Conservation (phyloP, 2,329 filamentous ascomycete genomes). For the Fusarium albidum region DNA sequence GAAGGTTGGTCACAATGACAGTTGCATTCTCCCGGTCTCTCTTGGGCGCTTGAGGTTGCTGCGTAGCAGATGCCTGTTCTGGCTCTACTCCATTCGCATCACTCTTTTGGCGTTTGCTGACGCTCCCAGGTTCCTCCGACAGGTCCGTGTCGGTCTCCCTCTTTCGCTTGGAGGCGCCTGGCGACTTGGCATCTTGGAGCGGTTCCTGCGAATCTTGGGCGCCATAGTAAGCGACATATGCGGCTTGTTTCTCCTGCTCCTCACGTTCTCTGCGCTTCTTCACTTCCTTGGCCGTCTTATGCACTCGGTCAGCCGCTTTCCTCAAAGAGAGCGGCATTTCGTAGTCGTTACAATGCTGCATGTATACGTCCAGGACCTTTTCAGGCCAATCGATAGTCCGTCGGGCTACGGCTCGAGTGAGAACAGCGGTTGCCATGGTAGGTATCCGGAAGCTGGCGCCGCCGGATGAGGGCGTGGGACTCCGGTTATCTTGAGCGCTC, state of each 20-base stretch:
- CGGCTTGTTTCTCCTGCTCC: slow-evolving; percentile 65
- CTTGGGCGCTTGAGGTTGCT: slow-evolving; percentile 57
- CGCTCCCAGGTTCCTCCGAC: slow-evolving; percentile 51
- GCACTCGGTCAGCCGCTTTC: slow-evolving; percentile 75
- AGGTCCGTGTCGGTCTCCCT: slow-evolving; percentile 65
- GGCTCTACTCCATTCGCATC: slow-evolving; percentile 45
- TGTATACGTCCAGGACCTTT: slow-evolving; percentile 75
- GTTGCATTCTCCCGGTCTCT: slow-evolving; percentile 92
- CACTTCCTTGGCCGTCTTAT: slow-evolving; percentile 72
- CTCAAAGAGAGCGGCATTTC: slow-evolving; percentile 81
- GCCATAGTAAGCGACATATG: slow-evolving; percentile 53
- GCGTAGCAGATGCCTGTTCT: slow-evolving; percentile 13
- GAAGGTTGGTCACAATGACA: slow-evolving; percentile 81
- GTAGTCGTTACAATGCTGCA: slow-evolving; percentile 88
- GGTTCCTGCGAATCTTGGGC: slow-evolving; percentile 38
- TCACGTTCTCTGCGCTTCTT: slow-evolving; percentile 72
- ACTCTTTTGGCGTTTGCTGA: slow-evolving; percentile 73
- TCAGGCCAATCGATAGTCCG: slow-evolving; percentile 79
- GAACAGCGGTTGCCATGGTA: slow-evolving; percentile 75
- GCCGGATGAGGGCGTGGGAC: slow-evolving; percentile 57
- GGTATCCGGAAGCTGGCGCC: slow-evolving; percentile 68
- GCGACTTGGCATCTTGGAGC: slow-evolving; percentile 42
- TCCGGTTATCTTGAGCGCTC: slow-evolving; percentile 54
- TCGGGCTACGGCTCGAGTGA: slow-evolving; percentile 73
- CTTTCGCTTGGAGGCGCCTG: slow-evolving; percentile 73